Conservation (phyloP, 1,284 basidiomycete genomes). For the Heterobasidion parviporum region DNA sequence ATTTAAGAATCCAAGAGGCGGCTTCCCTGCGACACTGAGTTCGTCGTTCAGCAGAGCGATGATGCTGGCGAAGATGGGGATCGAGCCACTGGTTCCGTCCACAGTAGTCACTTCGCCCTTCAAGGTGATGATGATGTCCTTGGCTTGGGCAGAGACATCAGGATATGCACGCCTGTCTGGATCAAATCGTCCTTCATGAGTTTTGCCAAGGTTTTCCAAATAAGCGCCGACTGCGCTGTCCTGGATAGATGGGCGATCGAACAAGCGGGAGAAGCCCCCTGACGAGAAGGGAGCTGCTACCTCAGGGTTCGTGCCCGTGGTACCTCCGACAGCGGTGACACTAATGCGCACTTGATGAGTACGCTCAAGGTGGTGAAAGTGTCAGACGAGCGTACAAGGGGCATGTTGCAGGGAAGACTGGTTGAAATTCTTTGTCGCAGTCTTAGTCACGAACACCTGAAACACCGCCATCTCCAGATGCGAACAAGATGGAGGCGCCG, state of each 20-base stretch:
- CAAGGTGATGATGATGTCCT: constrained; percentile 50
- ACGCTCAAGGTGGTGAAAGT: no score
- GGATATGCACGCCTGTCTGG: constrained; percentile 20
- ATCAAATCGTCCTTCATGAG: constrained; percentile 17
- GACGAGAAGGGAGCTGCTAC: neutral
- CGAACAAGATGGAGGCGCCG: neutral
- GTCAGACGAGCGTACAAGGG: neutral
- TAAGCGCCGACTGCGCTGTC: neutral
- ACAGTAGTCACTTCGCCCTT: constrained; percentile 36
- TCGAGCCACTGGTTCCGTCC: constrained; percentile 29
- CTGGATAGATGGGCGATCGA: neutral
- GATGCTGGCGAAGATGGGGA: constrained; percentile 26
- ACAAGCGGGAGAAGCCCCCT: constrained; percentile 5
- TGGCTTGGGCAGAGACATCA: constrained; percentile 48
- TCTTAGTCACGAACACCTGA: constrained; percentile 13
- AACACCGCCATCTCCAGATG: neutral
- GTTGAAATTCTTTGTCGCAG: no score
- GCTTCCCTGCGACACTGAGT: constrained; percentile 37
- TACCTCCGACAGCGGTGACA: constrained; percentile 11
- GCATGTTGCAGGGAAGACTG: no score
- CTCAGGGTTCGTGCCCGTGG: constrained; percentile 16
- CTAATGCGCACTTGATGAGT: neutral
- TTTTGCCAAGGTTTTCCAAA: constrained; percentile 18
- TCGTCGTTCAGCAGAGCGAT: constrained; percentile 52
- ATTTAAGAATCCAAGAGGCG: constrained; percentile 42